Base-by-base conservation (phyloP, 805 yeast genomes). In the Candida stauntonica region DNA sequence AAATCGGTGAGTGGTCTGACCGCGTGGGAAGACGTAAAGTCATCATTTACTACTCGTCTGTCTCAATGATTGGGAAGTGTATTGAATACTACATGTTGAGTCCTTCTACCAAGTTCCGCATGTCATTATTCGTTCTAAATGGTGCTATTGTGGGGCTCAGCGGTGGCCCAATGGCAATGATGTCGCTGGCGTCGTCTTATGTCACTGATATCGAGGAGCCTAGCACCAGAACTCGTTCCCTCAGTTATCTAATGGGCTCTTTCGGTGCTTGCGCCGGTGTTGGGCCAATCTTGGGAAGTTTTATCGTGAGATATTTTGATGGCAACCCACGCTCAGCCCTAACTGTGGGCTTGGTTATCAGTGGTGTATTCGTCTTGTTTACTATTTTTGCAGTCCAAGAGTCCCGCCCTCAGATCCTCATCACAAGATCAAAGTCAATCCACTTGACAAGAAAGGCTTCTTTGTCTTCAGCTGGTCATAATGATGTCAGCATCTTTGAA, bases 151-250 rank as follows among this genome's bases (percentile, higher is more conserved):
- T 68, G 20, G 68, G 77, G 17, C 36, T 72, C 3, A 73, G 80
- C 13, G 96, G 96, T 17, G 82, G 87, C 0, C 35, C 72, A 7
- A 58, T 76, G 42, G 68, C 79, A 5, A 50, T 80, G 23, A 51
- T 82, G 35, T 75, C 81, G 8, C 61, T 82, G 21, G 63, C 77
- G 11, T 80, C 80, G 52, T 75, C 89, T 43, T 87, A 86, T 53
- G 69, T 84, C 14, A 67, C 86, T 4, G 96, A 87, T 61, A 77
- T 86, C 28, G 79, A 79, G 6, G 81, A 78, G 17, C 72, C 85
- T 1, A 68, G 66, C 24, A 67, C 74, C 39, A 63, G 95, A 44
- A 71, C 77, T 17, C 68, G 73, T 37, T 66, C 72, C 16, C 63
- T 85, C 46, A 86, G 89, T 11, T 61, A 75, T 18, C 62, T 74